A percentile compares a stretch with the other conserved stretches of the same genome.
phyloP scores from a whole-genome alignment of 257 asterid species.

The Fraxinus excelsior region DNA sequence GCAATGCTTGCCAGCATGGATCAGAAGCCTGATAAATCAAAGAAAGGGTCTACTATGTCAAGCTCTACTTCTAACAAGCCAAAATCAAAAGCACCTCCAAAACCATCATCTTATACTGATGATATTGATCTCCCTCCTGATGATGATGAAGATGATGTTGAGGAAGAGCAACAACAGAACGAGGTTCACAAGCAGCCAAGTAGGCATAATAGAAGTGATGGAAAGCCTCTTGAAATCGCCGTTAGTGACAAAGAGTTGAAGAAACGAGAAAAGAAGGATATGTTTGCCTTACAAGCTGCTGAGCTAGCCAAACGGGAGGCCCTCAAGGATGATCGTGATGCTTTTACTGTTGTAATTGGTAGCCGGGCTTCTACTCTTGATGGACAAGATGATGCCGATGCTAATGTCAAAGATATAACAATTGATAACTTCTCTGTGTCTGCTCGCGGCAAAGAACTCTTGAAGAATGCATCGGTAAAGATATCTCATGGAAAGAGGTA shows the following conservation, averaged over 20 bases:
- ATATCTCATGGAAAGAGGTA: conserved; percentile 76
- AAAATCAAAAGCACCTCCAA: conserved; percentile 52
- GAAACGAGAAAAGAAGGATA: conserved; percentile 65
- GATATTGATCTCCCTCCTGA: conserved; percentile 65
- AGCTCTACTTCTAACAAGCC: conserved; percentile 42
- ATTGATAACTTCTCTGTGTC: conserved; percentile 65
- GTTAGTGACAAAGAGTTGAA: conserved; percentile 50
- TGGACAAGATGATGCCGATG: conserved; percentile 70
- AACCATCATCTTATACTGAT: conserved; percentile 46
- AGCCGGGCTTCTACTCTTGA: conserved; percentile 64
- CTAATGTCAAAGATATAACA: conserved; percentile 69
- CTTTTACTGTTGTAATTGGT: conserved; percentile 72
- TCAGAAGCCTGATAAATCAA: conserved; percentile 56
- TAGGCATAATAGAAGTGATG: conserved; percentile 34
- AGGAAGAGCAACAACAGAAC: conserved; percentile 32
- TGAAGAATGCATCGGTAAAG: conserved; percentile 59
- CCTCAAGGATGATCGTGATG: conserved; percentile 69
- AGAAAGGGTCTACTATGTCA: conserved; percentile 44
- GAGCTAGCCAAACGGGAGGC: conserved; percentile 64
- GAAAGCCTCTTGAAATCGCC: conserved; percentile 42
- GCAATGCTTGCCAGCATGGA: conserved; percentile 71
- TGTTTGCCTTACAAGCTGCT: conserved; percentile 51
- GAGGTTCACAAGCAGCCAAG: conserved; percentile 28
- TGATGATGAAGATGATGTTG: conserved; percentile 64
- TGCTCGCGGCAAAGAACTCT: conserved; percentile 68